A percentile compares a stretch with the other conserved stretches of the same genome.
phyloP scores from a whole-genome alignment of 2,329 filamentous ascomycete genomes.

The Juglanconis sp. region DNA sequence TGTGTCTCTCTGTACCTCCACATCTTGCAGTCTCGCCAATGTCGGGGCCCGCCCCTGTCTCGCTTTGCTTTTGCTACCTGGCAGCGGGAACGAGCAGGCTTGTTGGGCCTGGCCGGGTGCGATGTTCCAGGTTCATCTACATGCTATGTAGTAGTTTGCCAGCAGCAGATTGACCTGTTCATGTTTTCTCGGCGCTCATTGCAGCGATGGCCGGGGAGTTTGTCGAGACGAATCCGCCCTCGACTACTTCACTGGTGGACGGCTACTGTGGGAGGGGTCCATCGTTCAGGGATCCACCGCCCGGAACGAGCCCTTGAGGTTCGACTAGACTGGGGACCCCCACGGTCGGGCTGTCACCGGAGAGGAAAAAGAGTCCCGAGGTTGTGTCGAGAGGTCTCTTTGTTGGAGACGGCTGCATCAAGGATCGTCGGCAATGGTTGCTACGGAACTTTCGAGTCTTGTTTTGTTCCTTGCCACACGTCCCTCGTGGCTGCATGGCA shows the following conservation, averaged over 20 bases:
- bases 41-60: not conserved
- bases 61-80: not conserved
- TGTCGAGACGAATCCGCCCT: not conserved
- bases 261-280: not conserved
- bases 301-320: conserved; percentile 2
- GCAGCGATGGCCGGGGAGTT: not conserved
- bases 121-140: too few species aligned
- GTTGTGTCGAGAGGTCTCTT: not conserved
- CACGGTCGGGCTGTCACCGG: conserved; percentile 1
- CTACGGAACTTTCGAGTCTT: not conserved
- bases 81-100: not conserved
- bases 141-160: too few species aligned
- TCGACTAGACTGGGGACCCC: not conserved
- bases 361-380: not conserved
- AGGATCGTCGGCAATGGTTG: not conserved
- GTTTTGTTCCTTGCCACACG: not conserved
- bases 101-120: not conserved
- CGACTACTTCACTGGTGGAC: conserved; percentile 12
- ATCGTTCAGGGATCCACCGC: not conserved
- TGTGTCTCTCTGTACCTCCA: too few species aligned
- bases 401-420: not conserved
- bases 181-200: too few species aligned
- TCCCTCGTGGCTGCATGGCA: too few species aligned
- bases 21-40: conserved; percentile 2
- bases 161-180: not conserved